Percentiles rank a stretch among this genome's conserved stretches.
These are phyloP conservation scores for Trypanosoma rangeli DNA, from an alignment of 208 protist genomes.

Conservation along the genomic window DNA sequence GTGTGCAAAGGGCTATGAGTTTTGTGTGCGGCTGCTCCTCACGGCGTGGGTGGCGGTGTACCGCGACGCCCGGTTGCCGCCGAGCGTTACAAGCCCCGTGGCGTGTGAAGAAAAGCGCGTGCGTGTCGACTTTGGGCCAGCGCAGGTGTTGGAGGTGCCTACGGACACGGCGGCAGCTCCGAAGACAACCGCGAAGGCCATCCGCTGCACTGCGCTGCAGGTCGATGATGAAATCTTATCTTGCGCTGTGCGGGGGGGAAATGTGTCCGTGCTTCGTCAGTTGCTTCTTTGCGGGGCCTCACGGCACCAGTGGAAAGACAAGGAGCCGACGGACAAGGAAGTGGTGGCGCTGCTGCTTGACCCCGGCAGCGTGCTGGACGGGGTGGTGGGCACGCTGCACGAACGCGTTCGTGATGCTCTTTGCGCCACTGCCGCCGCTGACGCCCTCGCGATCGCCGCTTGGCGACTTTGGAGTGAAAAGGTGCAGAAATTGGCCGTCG, in stretches of 20 bases:
- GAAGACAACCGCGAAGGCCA: not conserved
- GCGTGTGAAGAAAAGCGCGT: constrained; percentile 7
- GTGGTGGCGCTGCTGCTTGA: constrained; percentile 2
- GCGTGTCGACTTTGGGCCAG: constrained; percentile 4
- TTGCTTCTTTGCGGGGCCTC: constrained; percentile 25
- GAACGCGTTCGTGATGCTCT: constrained; percentile 27
- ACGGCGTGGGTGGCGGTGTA: constrained; percentile 6
- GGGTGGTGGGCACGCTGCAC: constrained; percentile 2
- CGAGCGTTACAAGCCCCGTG: not conserved
- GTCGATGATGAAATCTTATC: not conserved
- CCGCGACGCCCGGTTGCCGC: not conserved
- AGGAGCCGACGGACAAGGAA: not conserved
- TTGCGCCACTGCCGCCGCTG: constrained; percentile 31
- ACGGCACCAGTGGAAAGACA: not conserved
- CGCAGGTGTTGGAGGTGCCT: not conserved
- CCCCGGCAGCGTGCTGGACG: constrained; percentile 7
- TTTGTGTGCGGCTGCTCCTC: constrained; percentile 8
- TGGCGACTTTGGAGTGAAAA: constrained; percentile 48
- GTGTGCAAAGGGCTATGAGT: constrained; percentile 8
- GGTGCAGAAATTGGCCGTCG: constrained; percentile 13
- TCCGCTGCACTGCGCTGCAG: constrained; percentile 11
- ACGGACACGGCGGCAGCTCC: not conserved
- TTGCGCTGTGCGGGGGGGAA: not conserved
- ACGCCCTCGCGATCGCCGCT: constrained; percentile 35
- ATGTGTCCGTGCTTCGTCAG: constrained; percentile 15